These are phyloP conservation scores for Agrocybe chaxingu DNA, from an alignment of 768 basidiomycete species.

Conservation along the genomic window DNA sequence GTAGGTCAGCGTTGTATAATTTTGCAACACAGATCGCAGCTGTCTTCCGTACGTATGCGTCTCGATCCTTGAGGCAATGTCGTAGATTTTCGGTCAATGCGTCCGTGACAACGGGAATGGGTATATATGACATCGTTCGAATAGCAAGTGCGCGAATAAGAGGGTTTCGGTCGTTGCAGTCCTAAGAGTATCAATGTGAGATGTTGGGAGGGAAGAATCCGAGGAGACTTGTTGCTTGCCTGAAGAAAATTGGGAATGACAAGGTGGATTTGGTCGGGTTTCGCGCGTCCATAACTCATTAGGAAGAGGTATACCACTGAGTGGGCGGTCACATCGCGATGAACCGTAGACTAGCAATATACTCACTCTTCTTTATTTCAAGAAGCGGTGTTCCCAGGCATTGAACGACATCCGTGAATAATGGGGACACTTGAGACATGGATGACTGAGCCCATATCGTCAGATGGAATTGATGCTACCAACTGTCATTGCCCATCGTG, in stretches of 20 bases:
- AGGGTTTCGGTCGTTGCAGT: conserved; percentile 94
- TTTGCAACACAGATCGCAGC: conserved; percentile 98
- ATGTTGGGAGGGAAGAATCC: background rate
- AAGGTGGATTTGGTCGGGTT: conserved; percentile 89
- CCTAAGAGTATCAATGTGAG: conserved; percentile 44
- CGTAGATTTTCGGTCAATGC: conserved; percentile 86
- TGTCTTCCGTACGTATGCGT: conserved; percentile 98
- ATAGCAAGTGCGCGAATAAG: conserved; percentile 96
- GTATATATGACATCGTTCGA: conserved; percentile 99
- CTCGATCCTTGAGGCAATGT: conserved; percentile 88
- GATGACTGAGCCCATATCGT: conserved; percentile 16
- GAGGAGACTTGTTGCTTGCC: conserved; percentile 37
- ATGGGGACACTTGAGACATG: conserved; percentile 70
- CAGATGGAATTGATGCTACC: conserved; percentile 37
- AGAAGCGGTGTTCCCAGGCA: conserved; percentile 92
- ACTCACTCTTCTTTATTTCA: conserved; percentile 98
- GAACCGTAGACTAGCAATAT: background rate
- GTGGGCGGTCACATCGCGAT: conserved; percentile 11
- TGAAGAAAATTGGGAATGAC: conserved; percentile 91
- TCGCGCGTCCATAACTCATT: conserved; percentile 92
- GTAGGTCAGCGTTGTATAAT: conserved; percentile 84
- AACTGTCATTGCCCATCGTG: conserved; percentile 99
- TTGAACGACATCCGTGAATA: conserved; percentile 94
- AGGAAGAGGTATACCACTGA: conserved; percentile 97
- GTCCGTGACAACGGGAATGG: conserved; percentile 83